These are phyloP conservation scores for Torulaspora globosa DNA, from an alignment of 1,139 yeast genomes.

Conservation along the genomic window DNA sequence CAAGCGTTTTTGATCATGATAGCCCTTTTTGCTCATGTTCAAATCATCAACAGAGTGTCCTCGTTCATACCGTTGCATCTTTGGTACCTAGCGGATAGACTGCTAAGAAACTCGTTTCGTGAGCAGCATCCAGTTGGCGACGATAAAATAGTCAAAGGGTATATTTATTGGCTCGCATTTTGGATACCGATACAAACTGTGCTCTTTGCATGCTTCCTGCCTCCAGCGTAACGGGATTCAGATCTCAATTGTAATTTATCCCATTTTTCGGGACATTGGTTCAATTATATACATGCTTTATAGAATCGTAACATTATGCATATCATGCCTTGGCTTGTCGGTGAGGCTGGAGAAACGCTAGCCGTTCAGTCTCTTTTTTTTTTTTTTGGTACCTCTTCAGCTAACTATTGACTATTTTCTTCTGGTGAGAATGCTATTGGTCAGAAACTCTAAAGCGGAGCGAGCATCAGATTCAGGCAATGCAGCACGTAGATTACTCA, in stretches of 20 bases:
- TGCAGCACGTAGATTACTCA: conserved; percentile 55
- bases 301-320: neutral
- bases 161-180: conserved; percentile 44
- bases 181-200: conserved; percentile 60
- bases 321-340: neutral
- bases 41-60: conserved; percentile 74
- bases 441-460: conserved; percentile 78
- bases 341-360: neutral
- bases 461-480: conserved; percentile 89
- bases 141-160: conserved; percentile 29
- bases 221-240: conserved; percentile 56
- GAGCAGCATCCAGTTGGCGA: conserved; percentile 19
- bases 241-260: neutral
- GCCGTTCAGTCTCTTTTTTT: neutral
- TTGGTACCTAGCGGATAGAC: conserved; percentile 59
- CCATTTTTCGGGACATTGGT: neutral
- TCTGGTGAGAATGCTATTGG: conserved; percentile 80
- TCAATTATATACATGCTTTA: conserved; percentile 1
- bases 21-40: conserved; percentile 71
- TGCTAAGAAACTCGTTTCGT: conserved; percentile 20
- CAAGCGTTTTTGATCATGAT: conserved; percentile 48
- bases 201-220: conserved; percentile 62
- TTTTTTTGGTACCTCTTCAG: neutral
- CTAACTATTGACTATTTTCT: conserved; percentile 45
- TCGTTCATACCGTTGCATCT: conserved; percentile 70